Evolutionary conservation across 768 basidiomycete genomes (phyloP), one percentile per base, ranked within the genome.

Genomic region (Mycena haematopus): DNA sequence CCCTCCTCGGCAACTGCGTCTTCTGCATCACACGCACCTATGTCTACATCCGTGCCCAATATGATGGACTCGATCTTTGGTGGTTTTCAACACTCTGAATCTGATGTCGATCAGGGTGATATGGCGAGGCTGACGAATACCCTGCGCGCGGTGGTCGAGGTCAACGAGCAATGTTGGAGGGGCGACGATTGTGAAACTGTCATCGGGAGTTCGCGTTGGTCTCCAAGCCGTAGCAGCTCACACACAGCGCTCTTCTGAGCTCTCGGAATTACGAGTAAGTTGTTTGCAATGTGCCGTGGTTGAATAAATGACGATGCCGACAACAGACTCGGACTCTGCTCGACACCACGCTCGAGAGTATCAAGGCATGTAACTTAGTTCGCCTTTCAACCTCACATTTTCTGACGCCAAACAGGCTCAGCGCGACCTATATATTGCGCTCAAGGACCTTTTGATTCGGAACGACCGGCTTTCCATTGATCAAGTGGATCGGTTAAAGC

Each of bases 401-500:
- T 52, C 71, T 65, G 24, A 58, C 6, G 57, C 50, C 15, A 8
- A 57, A 46, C 77, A 95, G 86, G 77, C 77, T 49, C 88, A 97
- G 76, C 86, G 93, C 29, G 93, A 96, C 73, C 80, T 98, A 9
- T 96, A 95, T 72, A 79, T 95, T 52, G 89, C 94, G 7, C 90
- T 90, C 71, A 86, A 92, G 38, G 95, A 97, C 69, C 81, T 96
- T 8, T 91, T 96, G 72, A 80, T 89, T 56, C 87, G 95, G 22
- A 90, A 94, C 67, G 94, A 96, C 65, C 87, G 93, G n/a, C 82
- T 96, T 45, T 93, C 94, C 0, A 82, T 87, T 40, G 96, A 98
- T 71, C 88, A 91, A 65, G 93, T 95, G 2, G 95, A 97, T 60
- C 84, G 90, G 36, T 79, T 99, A 60, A 89, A 89, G 76, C 96